Base-by-base conservation (phyloP, 805 yeast genomes). In the Lipomyces spencermartinsiae region DNA sequence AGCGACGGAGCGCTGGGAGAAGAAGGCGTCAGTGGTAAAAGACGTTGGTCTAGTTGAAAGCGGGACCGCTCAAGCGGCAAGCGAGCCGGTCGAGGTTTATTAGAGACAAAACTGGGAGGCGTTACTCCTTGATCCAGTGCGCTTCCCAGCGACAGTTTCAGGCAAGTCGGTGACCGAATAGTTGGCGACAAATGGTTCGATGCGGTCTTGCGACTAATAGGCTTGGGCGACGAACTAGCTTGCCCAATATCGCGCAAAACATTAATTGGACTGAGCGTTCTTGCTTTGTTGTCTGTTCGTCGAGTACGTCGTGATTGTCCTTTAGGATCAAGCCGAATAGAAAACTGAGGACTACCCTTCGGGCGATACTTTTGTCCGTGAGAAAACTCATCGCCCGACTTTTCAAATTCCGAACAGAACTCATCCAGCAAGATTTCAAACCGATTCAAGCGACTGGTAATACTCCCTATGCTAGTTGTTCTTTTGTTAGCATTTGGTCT, bases 341-440 rank as follows among this genome's bases (percentile, higher is more conserved):
- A 57, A 46, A 61, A 65, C 19, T 59, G 66, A 7, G 69, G 61
- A 22, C 66, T 51, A 31, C 54, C 43, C 9, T 43, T 43, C 35
- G 62, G 35, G 3, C 57, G 62, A 4, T 19, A 8, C 22, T 35
- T 46, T 19, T n/a, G 2, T 6, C 63, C 54, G n/a, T 57, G 54
- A 9, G 55, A 31, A 9, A 57, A 55, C 2, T 64, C 68, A 16
- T 62, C 63, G 8, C 62, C 71, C 4, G 71, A 68, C 9, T 69
- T 51, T 14, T 68, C 71, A 46, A 62, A 63, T 37, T 68, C 71
- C 12, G 71, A 68, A 55, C 71, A 64, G 33, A 69, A 57, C 53
- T 69, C 70, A 37, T 69, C 71, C 12, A 67, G 62, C n/a, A 69
- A n/a, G 22, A 69, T 67, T 58, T 69, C 71, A 46, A 69, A 69